phyloP scores from a whole-genome alignment of 192 early-diverging fungal species.

The Podila verticillata region DNA sequence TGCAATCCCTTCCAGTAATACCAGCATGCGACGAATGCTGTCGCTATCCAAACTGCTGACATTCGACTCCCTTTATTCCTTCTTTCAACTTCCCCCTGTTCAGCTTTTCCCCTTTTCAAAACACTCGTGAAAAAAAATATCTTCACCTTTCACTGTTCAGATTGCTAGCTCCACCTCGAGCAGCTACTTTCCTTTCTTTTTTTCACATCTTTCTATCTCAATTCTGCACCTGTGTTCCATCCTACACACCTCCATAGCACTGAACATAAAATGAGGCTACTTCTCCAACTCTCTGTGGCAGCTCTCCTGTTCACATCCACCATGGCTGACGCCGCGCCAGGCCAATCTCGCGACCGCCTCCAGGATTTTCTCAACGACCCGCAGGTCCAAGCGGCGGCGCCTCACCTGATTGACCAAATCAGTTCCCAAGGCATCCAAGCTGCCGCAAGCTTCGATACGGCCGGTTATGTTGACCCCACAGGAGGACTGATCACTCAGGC shows the following conservation, averaged over 20 bases:
- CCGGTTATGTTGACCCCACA: neutral
- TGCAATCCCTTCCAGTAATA: no score
- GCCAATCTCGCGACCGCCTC: neutral
- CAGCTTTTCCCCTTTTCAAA: no score
- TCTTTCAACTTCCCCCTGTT: no score
- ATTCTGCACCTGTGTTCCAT: neutral
- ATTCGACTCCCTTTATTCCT: no score
- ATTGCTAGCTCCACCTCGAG: no score
- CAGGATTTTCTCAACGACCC: conserved; percentile 22
- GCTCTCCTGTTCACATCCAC: conserved; percentile 18
- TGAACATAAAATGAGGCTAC: conserved; percentile 19
- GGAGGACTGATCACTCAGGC: conserved; percentile 5
- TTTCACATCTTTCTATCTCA: no score
- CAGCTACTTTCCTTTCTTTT: no score
- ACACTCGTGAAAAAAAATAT: no score
- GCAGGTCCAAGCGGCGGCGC: conserved; percentile 15
- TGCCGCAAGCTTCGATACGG: conserved; percentile 1
- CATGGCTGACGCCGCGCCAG: neutral
- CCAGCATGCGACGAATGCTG: no score
- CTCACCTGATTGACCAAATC: conserved; percentile 35
- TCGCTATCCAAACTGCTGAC: no score
- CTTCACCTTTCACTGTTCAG: no score
- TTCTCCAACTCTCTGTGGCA: conserved; percentile 41
- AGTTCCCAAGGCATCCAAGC: conserved; percentile 22
- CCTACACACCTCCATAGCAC: neutral